Percentiles rank a stretch among this genome's conserved stretches.
These are phyloP conservation scores for Sphaerostilbella broomeana DNA, from an alignment of 2,329 filamentous ascomycete genomes.

Conservation along the genomic window DNA sequence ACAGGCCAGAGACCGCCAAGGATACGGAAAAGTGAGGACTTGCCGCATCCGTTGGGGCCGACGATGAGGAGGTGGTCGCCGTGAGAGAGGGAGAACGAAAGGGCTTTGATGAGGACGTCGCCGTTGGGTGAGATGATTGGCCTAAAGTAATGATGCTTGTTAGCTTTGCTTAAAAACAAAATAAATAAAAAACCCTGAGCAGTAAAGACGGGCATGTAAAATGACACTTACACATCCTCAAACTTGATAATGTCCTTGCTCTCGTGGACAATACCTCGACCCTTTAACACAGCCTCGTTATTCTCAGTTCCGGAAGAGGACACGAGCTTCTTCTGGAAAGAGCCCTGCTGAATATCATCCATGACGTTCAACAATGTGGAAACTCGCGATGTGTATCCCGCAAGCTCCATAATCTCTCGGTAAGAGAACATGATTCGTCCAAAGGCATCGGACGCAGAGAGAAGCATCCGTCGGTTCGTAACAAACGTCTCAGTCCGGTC, in stretches of 20 bases:
- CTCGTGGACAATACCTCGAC: constrained; percentile 75
- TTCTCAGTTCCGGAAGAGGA: constrained; percentile 77
- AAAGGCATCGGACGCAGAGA: constrained; percentile 92
- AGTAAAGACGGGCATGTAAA: not conserved
- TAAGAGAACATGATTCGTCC: constrained; percentile 97
- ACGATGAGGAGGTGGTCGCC: constrained; percentile 92
- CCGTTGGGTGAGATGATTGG: constrained; percentile 97
- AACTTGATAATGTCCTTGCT: constrained; percentile 74
- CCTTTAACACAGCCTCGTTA: constrained; percentile 75
- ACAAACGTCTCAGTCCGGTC: constrained; percentile 74
- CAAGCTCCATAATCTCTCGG: constrained; percentile 92
- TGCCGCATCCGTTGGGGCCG: constrained; percentile 94
- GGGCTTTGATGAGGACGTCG: constrained; percentile 76
- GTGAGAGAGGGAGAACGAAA: constrained; percentile 80
- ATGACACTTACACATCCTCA: constrained; percentile 58
- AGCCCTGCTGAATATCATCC: constrained; percentile 82
- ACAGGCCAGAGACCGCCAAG: constrained; percentile 95
- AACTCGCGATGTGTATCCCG: constrained; percentile 90
- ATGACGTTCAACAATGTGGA: constrained; percentile 87
- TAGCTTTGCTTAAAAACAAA: not conserved
- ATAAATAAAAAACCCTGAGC: not conserved
- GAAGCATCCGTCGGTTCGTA: constrained; percentile 84
- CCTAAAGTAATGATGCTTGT: constrained; percentile 23
- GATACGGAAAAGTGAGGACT: constrained; percentile 93
- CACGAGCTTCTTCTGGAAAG: constrained; percentile 94